Base-by-base conservation (phyloP, 257 asterid species). In the Fraxinus americana region DNA sequence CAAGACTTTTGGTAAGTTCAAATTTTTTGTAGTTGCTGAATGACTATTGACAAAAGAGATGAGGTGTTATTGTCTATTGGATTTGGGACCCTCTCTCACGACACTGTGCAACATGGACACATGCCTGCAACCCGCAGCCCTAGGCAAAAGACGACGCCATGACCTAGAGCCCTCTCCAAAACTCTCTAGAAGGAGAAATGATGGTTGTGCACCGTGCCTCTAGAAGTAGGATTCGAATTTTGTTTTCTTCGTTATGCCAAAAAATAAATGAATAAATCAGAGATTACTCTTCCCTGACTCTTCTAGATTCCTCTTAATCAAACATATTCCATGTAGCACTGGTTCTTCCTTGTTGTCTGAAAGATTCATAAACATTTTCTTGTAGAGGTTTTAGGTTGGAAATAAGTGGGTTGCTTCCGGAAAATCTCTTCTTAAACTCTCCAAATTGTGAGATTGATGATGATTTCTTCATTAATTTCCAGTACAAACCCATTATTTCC, bases 381-480 rank as follows among this genome's bases (percentile, higher is more conserved):
- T 59, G 4, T 6, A 21, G 29, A 59, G 69, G 4, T 63, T 63
- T 10, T 2, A 27, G 36, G 69, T 63, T 25, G 69, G 17, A 63
- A 63, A 63, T 8, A 63, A 25, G 69, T 63, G n/a, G 34, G 32
- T 12, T 23, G 17, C 4, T 63, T 10, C 36, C 4, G 65, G 25
- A 7, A 54, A 54, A 54, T 19, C 11, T 54, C 27, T 71, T 75
- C 74, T 77, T 65, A 19, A 73, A 38, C 32, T 66, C 39, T 66
- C 48, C 17, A 45, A 77, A 45, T 48, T 48, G 57, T 48, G 25
- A 21, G 23, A 7, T 65, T 23, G 39, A 67, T 12, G 82, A 92
- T 92, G 97, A 36, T 82, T 70, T 80, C 78, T 72, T 12, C 80
- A 16, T 65, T 88, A 48, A 57, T 86, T 71, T 77, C 72, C 68